Conservation (phyloP, 352 stramenopile species). For the Phytopythium boreale region DNA sequence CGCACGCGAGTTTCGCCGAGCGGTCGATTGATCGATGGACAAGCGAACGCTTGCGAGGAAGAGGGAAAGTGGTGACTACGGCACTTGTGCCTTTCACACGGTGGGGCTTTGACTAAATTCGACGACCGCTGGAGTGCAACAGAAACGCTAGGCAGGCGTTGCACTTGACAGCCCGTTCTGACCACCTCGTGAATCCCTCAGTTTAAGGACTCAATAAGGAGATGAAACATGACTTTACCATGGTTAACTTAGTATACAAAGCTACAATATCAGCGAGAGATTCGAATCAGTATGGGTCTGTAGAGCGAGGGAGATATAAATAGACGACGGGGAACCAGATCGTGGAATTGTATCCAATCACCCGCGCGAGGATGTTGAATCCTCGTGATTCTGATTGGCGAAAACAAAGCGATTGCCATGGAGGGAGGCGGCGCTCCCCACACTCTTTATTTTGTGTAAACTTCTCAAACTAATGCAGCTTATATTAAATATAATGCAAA, state of each 20-base stretch:
- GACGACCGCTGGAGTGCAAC: background rate
- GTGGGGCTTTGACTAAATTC: too few species aligned
- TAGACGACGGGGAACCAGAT: background rate
- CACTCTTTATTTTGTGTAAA: too few species aligned
- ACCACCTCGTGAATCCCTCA: background rate
- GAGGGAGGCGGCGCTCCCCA: too few species aligned
- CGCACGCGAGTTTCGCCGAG: too few species aligned
- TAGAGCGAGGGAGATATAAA: background rate
- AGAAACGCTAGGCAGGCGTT: background rate
- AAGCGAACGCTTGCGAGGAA: background rate
- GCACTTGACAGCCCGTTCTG: slow-evolving; percentile 2
- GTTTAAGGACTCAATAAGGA: background rate
- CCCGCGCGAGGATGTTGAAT: background rate
- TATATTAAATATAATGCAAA: too few species aligned
- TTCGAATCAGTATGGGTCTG: background rate
- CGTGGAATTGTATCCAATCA: background rate
- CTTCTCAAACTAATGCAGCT: too few species aligned
- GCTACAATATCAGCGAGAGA: background rate
- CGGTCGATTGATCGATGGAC: too few species aligned
- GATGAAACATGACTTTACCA: background rate
- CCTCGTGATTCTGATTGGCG: background rate
- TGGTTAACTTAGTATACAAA: background rate
- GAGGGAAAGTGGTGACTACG: background rate
- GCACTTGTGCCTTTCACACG: too few species aligned
- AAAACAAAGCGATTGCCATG: background rate